Percentiles rank a stretch among this genome's conserved stretches.
phyloP scores from a whole-genome alignment of 169 alveolate genomes.

The Plasmodium relictum region DNA sequence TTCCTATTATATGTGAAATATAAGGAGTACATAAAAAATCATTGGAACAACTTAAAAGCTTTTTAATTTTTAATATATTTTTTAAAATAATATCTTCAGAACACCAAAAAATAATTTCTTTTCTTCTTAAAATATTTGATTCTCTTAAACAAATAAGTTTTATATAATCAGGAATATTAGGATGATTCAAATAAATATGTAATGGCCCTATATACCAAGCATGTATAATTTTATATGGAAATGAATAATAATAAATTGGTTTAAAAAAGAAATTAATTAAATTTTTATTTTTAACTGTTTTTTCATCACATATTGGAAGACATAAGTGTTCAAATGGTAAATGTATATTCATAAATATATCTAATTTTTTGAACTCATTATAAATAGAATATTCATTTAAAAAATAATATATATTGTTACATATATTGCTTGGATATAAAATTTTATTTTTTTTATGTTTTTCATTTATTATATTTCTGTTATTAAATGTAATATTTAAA shows the following conservation, averaged over 20 bases:
- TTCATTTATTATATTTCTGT: slow-evolving; percentile 29
- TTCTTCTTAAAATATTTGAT: slow-evolving; percentile 54
- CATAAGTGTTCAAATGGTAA: slow-evolving; percentile 72
- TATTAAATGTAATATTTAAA: slow-evolving; percentile 11
- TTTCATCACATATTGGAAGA: slow-evolving; percentile 69
- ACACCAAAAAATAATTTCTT: slow-evolving; percentile 67
- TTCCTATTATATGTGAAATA: slow-evolving; percentile 74
- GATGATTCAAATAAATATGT: slow-evolving; percentile 62
- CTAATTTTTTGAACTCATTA: slow-evolving; percentile 47
- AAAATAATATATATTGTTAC: slow-evolving; percentile 69
- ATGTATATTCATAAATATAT: slow-evolving; percentile 72
- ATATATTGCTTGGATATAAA: slow-evolving; percentile 22
- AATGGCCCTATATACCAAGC: slow-evolving; percentile 77
- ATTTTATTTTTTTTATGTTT: slow-evolving; percentile 21
- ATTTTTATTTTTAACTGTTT: slow-evolving; percentile 45
- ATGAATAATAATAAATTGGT: slow-evolving; percentile 65
- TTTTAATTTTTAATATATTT: slow-evolving; percentile 41
- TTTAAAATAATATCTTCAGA: slow-evolving; percentile 51
- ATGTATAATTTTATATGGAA: slow-evolving; percentile 75
- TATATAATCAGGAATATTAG: slow-evolving; percentile 63
- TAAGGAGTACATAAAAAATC: slow-evolving; percentile 72
- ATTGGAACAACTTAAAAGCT: slow-evolving; percentile 61
- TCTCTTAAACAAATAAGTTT: slow-evolving; percentile 72
- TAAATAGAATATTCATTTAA: slow-evolving; percentile 55
- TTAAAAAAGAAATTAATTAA: slow-evolving; percentile 50